Evolutionary conservation across 768 basidiomycete species (phyloP), one percentile per base, ranked within the genome.

Genomic region (Trametes cingulata): DNA sequence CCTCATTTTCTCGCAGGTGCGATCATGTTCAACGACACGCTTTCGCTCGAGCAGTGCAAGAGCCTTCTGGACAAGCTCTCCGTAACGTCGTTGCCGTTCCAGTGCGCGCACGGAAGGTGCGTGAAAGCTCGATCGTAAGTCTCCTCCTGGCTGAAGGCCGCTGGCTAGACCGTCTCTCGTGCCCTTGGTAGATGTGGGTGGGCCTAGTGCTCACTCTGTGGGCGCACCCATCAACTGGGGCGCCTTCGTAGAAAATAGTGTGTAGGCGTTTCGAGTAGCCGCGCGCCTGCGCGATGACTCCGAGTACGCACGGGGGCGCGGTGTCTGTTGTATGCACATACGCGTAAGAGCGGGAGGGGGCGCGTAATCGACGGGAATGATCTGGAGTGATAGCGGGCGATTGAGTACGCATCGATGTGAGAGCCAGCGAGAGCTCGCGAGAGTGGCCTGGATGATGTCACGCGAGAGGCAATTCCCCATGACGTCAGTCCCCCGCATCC

Each of bases 61-160:
- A 75, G 78, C 47, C 81, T 99, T 41, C 78, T 98, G 45, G 66
- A 69, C 6, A 81, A 85, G 64, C 79, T 99, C 27, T 80, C 87
- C 9, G 71, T 80, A 61, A 93, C 93, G 2, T 79, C 81, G 3
- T 89, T 92, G 67, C 95, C 96, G 1, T 98, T 97, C 74, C 92
- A 93, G 71, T 99, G 97, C 75, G 97, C 97, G 33, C 97, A 99
- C 74, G 97, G 96, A 70, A 81, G 91, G 91, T 89, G 39, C 24
- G 73, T 57, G 50, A 6, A 2, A 8, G 19, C 3, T 1, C 13
- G 5, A 20, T 13, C 14, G 29, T 6, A 8, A 5, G 27, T 20
- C 19, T 43, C 7, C 10, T n/a, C 15, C 22, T 45, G 39, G 17
- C 51, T 51, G 20, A 59, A 42, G 10, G 60, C 43, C 64, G 51